Conservation (phyloP, 768 basidiomycete species). For the Calocybe gangraenosa region DNA sequence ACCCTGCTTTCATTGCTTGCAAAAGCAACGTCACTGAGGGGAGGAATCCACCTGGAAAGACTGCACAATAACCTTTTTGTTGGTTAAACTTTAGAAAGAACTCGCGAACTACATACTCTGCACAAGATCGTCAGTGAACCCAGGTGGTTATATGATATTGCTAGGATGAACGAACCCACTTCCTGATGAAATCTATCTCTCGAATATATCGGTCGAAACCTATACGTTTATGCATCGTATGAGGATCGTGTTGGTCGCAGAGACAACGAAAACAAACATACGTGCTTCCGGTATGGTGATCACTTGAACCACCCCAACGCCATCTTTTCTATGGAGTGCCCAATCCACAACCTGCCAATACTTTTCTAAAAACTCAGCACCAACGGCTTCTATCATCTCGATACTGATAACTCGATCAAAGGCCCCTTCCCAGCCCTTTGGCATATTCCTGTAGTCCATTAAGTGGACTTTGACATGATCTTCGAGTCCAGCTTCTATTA, state of each 20-base stretch:
- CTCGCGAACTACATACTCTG: constrained; percentile 22
- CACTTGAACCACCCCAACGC: constrained; percentile 67
- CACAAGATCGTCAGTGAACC: background rate
- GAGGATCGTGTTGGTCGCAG: too few relatives aligned
- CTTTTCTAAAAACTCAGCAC: constrained; percentile 56
- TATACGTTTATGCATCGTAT: constrained; percentile 21
- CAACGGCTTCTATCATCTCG: constrained; percentile 79
- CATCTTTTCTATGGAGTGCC: constrained; percentile 55
- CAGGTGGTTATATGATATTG: background rate
- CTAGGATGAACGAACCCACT: constrained; percentile 49
- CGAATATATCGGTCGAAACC: constrained; percentile 51
- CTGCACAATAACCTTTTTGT: constrained; percentile 20
- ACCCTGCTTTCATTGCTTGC: constrained; percentile 44
- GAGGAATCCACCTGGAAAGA: constrained; percentile 70
- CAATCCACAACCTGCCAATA: constrained; percentile 67
- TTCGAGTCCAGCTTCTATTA: constrained; percentile 45
- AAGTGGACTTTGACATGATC: constrained; percentile 60
- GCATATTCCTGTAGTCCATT: constrained; percentile 73
- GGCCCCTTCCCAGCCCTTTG: constrained; percentile 52
- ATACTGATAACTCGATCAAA: constrained; percentile 73
- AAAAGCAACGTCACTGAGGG: constrained; percentile 60
- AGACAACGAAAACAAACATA: too few relatives aligned
- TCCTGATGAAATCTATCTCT: constrained; percentile 72
- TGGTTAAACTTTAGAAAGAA: background rate
- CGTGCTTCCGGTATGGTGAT: constrained; percentile 74